These are phyloP conservation scores for Gyrodon lividus DNA, from an alignment of 768 basidiomycete genomes.

Conservation along the genomic window DNA sequence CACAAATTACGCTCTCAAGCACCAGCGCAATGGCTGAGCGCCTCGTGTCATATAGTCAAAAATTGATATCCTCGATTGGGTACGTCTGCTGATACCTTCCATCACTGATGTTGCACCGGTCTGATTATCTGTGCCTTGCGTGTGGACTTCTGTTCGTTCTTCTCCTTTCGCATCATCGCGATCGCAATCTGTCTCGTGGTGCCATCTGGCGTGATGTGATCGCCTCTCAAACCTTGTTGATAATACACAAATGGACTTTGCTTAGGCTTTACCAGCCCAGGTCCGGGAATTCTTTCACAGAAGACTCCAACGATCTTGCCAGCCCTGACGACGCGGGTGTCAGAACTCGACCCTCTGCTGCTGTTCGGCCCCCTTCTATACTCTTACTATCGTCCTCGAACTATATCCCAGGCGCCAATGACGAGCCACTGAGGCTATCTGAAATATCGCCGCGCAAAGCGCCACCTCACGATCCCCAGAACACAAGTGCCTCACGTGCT, in stretches of 20 bases:
- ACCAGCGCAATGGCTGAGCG: slow-evolving; percentile 43
- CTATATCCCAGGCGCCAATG: background rate
- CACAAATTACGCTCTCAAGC: slow-evolving; percentile 10
- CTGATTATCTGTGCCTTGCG: slow-evolving; percentile 29
- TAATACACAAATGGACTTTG: slow-evolving; percentile 7
- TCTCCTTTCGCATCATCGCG: slow-evolving; percentile 12
- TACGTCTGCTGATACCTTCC: slow-evolving; percentile 35
- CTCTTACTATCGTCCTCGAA: slow-evolving; percentile 1
- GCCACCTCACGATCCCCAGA: slow-evolving; percentile 1
- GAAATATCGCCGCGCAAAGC: slow-evolving; percentile 48
- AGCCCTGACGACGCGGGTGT: slow-evolving; percentile 3
- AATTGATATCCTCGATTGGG: slow-evolving; percentile 43
- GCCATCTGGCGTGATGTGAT: slow-evolving; percentile 21
- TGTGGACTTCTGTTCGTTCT: slow-evolving; percentile 11
- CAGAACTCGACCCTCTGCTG: slow-evolving; percentile 8
- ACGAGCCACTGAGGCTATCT: slow-evolving; percentile 42
- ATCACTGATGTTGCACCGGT: slow-evolving; percentile 14
- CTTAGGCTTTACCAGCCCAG: slow-evolving; percentile 31
- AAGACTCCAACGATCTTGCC: slow-evolving; percentile 10
- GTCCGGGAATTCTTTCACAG: slow-evolving; percentile 14
- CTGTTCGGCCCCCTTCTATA: background rate
- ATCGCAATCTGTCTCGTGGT: slow-evolving; percentile 15
- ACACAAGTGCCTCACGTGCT: slow-evolving; percentile 9
- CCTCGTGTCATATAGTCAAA: slow-evolving; percentile 51
- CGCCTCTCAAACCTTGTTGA: slow-evolving; percentile 20